These are phyloP conservation scores for Chrysoporthe puriensis DNA, from an alignment of 2,329 filamentous ascomycete species.

Conservation along the genomic window DNA sequence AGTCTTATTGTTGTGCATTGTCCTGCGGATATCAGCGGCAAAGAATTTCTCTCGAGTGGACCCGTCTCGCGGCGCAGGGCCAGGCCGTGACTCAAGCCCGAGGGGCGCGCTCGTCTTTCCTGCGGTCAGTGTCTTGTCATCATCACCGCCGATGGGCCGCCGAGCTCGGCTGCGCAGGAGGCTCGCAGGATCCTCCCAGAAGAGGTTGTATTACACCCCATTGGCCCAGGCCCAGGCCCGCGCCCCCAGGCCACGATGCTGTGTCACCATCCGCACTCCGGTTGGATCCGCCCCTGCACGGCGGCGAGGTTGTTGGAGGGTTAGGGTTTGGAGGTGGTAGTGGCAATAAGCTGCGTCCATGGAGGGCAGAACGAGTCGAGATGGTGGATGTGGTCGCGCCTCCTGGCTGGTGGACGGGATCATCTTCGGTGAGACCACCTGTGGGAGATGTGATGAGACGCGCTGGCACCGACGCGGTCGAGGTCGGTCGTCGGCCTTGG, in stretches of 20 bases:
- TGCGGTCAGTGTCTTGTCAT: slow-evolving; percentile 5
- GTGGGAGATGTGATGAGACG: no score
- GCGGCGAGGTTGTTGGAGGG: neutral
- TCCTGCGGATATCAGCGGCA: slow-evolving; percentile 19
- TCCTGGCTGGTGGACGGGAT: no score
- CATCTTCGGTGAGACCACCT: no score
- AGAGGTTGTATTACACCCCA: neutral
- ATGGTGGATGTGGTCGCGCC: no score
- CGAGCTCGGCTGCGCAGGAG: slow-evolving; percentile 2
- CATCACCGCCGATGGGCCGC: slow-evolving; percentile 1
- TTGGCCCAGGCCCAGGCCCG: neutral
- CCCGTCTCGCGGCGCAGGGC: neutral
- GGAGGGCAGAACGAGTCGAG: no score
- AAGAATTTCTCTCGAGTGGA: slow-evolving; percentile 7
- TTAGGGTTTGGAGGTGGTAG: neutral
- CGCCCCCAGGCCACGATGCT: neutral
- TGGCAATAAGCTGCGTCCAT: neutral
- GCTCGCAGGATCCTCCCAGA: neutral
- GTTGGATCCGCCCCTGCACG: neutral
- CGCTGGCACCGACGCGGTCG: no score
- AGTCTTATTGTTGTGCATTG: neutral
- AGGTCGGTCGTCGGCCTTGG: no score
- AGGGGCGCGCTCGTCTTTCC: no score
- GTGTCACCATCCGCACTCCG: neutral
- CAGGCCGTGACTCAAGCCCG: no score